Evolutionary conservation across 768 basidiomycete species (phyloP).

Genomic region (Podaxis carcinomalis): DNA sequence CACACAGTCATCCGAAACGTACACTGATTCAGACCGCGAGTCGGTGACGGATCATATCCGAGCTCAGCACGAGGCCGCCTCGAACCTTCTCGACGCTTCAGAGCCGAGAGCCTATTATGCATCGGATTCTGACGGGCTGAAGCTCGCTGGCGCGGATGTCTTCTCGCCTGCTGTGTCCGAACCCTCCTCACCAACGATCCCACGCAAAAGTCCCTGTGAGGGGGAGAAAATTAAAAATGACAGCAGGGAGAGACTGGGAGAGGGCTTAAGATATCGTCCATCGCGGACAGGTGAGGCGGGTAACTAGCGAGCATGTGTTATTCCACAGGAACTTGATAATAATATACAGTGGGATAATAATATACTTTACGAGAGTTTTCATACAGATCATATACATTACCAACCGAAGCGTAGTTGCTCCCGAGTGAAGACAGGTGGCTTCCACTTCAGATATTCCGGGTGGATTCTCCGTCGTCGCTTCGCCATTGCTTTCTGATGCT

Average conservation of each 20-base stretch:
- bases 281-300: neutral
- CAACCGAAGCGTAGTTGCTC: slow-evolving; percentile 82
- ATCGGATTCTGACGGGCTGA: slow-evolving; percentile 39
- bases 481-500: slow-evolving; percentile 77
- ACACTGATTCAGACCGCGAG: slow-evolving; percentile 24
- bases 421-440: slow-evolving; percentile 89
- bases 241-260: slow-evolving; percentile 17
- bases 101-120: slow-evolving; percentile 46
- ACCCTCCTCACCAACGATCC: slow-evolving; percentile 61
- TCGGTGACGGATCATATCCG: neutral
- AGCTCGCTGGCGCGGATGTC: slow-evolving; percentile 65
- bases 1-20: slow-evolving; percentile 17
- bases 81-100: slow-evolving; percentile 2
- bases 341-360: slow-evolving; percentile 8
- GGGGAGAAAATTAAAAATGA: slow-evolving; percentile 14
- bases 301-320: neutral
- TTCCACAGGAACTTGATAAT: neutral
- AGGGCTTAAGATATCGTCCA: neutral
- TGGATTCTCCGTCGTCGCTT: slow-evolving; percentile 80
- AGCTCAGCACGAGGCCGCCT: neutral
- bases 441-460: slow-evolving; percentile 83
- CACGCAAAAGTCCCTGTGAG: slow-evolving; percentile 28
- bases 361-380: slow-evolving; percentile 13
- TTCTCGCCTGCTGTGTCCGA: slow-evolving; percentile 69
- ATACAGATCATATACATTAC: slow-evolving; percentile 25